Evolutionary conservation across 768 basidiomycete genomes (phyloP).

Genomic region (Pisolithus marmoratus): DNA sequence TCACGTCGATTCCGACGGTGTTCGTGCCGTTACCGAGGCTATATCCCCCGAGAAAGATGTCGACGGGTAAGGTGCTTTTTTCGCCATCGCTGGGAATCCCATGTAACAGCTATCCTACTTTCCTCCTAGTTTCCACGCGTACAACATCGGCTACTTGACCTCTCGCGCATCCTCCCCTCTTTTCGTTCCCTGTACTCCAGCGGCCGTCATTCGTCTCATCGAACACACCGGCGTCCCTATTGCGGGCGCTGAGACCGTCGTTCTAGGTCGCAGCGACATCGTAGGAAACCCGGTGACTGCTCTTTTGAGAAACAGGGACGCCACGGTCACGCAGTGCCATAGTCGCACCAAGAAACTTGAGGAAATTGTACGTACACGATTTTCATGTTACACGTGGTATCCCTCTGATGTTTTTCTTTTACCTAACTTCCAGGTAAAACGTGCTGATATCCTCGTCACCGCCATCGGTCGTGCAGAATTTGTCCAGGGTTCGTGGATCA

Average conservation of each 20-base stretch:
- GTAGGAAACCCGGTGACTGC: conserved; percentile 94
- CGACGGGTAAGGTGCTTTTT: conserved; percentile 62
- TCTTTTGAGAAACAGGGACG: conserved; percentile 83
- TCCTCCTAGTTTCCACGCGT: conserved; percentile 81
- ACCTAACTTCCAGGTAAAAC: conserved; percentile 50
- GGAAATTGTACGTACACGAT: conserved; percentile 52
- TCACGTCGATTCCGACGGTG: conserved; percentile 75
- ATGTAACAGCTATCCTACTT: not conserved
- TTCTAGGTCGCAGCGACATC: conserved; percentile 95
- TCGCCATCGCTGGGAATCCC: not conserved
- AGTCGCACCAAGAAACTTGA: conserved; percentile 81
- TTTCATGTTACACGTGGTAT: conserved; percentile 5
- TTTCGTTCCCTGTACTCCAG: conserved; percentile 93
- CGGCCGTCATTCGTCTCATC: conserved; percentile 85
- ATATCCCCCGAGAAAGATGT: conserved; percentile 94
- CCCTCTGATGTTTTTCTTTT: conserved; percentile 1
- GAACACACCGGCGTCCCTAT: conserved; percentile 80
- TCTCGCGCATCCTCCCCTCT: conserved; percentile 86
- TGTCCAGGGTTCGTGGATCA: conserved; percentile 91
- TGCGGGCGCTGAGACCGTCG: conserved; percentile 77
- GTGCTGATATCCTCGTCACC: conserved; percentile 89
- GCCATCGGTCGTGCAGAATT: conserved; percentile 94
- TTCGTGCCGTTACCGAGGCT: conserved; percentile 90
- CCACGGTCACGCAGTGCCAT: conserved; percentile 98
- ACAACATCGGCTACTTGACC: conserved; percentile 93